These are phyloP conservation scores for Neonectria magnoliae DNA, from an alignment of 2,329 filamentous ascomycete genomes.

Conservation along the genomic window DNA sequence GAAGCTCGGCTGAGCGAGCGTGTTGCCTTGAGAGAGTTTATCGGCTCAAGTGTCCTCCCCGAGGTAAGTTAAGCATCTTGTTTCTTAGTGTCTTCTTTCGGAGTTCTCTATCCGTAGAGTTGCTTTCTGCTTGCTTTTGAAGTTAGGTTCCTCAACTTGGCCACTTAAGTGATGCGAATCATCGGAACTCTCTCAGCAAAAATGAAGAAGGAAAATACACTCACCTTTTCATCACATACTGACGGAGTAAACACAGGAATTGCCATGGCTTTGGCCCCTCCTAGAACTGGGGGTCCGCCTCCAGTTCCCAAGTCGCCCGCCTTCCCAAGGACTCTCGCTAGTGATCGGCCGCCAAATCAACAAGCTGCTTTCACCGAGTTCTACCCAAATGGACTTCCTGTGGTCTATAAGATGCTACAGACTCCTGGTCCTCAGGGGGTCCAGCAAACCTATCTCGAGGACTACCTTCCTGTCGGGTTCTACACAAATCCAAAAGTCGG, in stretches of 20 bases:
- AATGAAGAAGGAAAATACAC: neutral
- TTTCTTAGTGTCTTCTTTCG: neutral
- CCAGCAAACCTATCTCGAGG: constrained; percentile 47
- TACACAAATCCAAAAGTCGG: constrained; percentile 48
- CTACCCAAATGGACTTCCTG: constrained; percentile 51
- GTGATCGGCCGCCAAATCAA: constrained; percentile 37
- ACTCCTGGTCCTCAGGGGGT: constrained; percentile 37
- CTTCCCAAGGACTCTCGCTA: constrained; percentile 36
- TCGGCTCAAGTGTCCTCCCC: neutral
- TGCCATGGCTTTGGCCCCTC: constrained; percentile 30
- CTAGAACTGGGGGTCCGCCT: constrained; percentile 23
- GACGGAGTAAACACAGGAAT: constrained; percentile 25
- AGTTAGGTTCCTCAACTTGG: neutral
- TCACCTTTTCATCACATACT: neutral
- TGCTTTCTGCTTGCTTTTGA: neutral
- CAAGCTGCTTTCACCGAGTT: constrained; percentile 42
- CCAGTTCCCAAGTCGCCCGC: constrained; percentile 22
- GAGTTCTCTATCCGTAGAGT: neutral
- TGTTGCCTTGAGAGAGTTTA: neutral
- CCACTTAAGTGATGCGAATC: neutral
- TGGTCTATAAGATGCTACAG: constrained; percentile 48
- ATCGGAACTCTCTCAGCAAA: neutral
- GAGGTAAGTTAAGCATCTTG: constrained; percentile 1
- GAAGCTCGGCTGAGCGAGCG: neutral
- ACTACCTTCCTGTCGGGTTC: constrained; percentile 49